Conservation (phyloP, 1,284 basidiomycete species). For the Ustilago cynodontis region DNA sequence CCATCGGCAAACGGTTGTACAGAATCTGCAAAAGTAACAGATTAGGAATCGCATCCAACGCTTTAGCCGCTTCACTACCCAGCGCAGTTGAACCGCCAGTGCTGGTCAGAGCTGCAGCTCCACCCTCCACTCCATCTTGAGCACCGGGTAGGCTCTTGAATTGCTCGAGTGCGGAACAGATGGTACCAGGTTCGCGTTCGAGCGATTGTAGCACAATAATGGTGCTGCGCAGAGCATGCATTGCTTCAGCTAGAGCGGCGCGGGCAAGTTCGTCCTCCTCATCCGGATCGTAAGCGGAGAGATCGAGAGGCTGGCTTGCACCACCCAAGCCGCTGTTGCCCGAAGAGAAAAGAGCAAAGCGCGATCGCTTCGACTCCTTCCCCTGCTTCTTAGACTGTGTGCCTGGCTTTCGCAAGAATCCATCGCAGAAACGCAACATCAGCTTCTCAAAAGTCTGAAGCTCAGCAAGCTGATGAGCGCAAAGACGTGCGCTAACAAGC, state of each 20-base stretch:
- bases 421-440: slow-evolving; percentile 61
- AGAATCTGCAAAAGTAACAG: slow-evolving; percentile 64
- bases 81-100: slow-evolving; percentile 18
- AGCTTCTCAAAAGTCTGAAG: slow-evolving; percentile 65
- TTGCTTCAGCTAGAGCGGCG: slow-evolving; percentile 65
- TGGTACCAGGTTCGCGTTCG: slow-evolving; percentile 57
- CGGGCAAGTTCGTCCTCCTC: slow-evolving; percentile 66
- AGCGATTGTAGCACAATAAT: slow-evolving; percentile 60
- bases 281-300: slow-evolving; percentile 49
- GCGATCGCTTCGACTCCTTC: slow-evolving; percentile 39
- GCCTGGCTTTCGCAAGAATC: slow-evolving; percentile 55
- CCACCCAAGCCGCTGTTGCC: slow-evolving; percentile 17
- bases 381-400: slow-evolving; percentile 35
- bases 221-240: slow-evolving; percentile 64
- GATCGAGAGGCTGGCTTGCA: slow-evolving; percentile 37
- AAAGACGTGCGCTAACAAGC: slow-evolving; percentile 54
- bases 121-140: slow-evolving; percentile 1
- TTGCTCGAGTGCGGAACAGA: slow-evolving; percentile 38
- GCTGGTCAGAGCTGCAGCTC: neutral
- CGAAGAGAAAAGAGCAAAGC: slow-evolving; percentile 47
- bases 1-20: slow-evolving; percentile 61
- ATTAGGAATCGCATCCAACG: slow-evolving; percentile 63
- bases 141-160: slow-evolving; percentile 31
- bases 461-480: slow-evolving; percentile 61
- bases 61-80: slow-evolving; percentile 40